phyloP scores from a whole-genome alignment of 2,329 filamentous ascomycete species.

The Mariannaea sp. region DNA sequence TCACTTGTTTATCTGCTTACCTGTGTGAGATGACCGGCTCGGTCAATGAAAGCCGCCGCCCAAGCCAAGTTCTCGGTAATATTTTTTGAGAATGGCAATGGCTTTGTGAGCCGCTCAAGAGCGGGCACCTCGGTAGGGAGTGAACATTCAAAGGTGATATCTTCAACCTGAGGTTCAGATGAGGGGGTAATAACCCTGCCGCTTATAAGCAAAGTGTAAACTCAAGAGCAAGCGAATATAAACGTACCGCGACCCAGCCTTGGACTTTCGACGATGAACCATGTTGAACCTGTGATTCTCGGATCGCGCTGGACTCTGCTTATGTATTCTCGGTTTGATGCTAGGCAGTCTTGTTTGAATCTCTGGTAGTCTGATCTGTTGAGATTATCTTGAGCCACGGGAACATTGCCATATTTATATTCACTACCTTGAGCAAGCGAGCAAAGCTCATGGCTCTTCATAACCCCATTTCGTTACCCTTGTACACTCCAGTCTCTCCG shows the following conservation, averaged over 20 bases:
- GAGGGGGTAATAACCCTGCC: not conserved
- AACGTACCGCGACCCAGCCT: not conserved
- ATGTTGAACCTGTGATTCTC: not conserved
- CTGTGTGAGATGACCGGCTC: not conserved
- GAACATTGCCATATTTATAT: constrained; percentile 2
- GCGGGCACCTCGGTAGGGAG: not conserved
- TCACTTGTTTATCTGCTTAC: constrained; percentile 1
- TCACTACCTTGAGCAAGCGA: not conserved
- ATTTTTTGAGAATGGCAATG: constrained; percentile 1
- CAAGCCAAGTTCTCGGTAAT: constrained; percentile 2
- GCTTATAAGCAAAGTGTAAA: not conserved
- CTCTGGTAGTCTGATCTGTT: not conserved
- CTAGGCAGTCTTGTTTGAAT: not conserved
- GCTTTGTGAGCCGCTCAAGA: not conserved
- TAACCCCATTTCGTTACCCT: no score
- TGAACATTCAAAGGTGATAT: not conserved
- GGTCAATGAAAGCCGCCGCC: constrained; percentile 3
- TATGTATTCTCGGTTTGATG: not conserved
- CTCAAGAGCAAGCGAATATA: not conserved
- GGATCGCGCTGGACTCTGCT: not conserved
- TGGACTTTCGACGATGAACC: not conserved
- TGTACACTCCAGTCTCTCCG: not conserved
- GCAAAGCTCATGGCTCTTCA: no score
- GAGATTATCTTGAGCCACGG: not conserved
- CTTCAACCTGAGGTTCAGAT: not conserved